Evolutionary conservation across 163 green algal species (phyloP).

Genomic region (Scenedesmus sp.): DNA sequence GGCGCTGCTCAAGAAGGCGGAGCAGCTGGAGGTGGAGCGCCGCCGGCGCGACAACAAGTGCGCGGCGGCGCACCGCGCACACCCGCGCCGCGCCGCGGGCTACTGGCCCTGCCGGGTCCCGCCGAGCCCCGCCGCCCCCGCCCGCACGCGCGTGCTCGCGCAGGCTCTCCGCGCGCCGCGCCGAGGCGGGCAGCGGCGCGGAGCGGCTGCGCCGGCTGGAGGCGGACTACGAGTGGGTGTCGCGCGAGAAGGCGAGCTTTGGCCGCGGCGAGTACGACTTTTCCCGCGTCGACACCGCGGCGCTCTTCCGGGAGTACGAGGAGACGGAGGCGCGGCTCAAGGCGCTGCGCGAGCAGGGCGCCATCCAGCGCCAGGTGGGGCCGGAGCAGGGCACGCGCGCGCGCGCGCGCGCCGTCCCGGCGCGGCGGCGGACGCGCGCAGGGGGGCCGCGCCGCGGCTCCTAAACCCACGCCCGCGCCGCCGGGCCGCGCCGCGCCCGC

Average conservation of each 20-base stretch:
- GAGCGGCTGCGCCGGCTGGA: conserved; percentile 37
- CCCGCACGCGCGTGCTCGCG: too few relatives aligned
- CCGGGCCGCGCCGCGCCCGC: too few relatives aligned
- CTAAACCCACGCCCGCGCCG: too few relatives aligned
- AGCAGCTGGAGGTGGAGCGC: conserved; percentile 66
- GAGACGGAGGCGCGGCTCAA: conserved; percentile 57
- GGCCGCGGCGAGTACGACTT: conserved; percentile 37
- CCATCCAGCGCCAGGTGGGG: conserved; percentile 85
- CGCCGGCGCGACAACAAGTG: conserved; percentile 79
- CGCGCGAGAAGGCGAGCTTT: conserved; percentile 30
- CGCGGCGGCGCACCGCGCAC: too few relatives aligned
- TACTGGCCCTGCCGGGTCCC: too few relatives aligned
- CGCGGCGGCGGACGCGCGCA: too few relatives aligned
- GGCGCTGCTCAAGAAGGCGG: conserved; percentile 48
- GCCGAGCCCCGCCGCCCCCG: too few relatives aligned
- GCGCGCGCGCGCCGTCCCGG: too few relatives aligned
- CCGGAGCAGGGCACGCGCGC: too few relatives aligned
- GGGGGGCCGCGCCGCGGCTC: too few relatives aligned
- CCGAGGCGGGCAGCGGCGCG: neutral
- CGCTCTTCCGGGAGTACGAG: conserved; percentile 67
- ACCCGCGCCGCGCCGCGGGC: too few relatives aligned
- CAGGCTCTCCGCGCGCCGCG: conserved; percentile 23
- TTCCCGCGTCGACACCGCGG: conserved; percentile 55
- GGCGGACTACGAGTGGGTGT: conserved; percentile 41
- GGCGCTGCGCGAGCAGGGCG: conserved; percentile 67